phyloP scores from a whole-genome alignment of 345 rosid genomes.

The Populus simonii region DNA sequence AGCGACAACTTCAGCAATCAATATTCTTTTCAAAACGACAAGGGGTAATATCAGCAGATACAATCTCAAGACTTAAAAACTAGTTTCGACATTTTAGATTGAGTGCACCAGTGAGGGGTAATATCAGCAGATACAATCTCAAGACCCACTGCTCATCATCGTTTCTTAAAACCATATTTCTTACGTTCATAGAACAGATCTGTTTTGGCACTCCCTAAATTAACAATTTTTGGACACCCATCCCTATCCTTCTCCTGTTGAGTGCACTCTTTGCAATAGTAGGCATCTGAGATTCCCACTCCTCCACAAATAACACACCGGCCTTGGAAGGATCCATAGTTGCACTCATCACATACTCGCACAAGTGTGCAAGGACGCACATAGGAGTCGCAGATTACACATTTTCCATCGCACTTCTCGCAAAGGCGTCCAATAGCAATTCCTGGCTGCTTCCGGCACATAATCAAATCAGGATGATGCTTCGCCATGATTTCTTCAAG shows the following conservation, averaged over 20 bases:
- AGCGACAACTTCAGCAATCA: background rate
- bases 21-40: background rate
- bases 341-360: conserved; percentile 69
- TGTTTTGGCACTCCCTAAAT: conserved; percentile 42
- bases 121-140: no score
- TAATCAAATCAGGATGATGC: conserved; percentile 75
- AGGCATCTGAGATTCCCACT: conserved; percentile 67
- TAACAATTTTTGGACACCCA: conserved; percentile 48
- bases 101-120: no score
- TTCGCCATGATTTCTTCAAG: conserved; percentile 44
- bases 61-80: no score
- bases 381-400: conserved; percentile 67
- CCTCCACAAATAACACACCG: conserved; percentile 72
- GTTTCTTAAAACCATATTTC: conserved; percentile 47
- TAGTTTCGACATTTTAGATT: background rate
- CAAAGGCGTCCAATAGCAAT: conserved; percentile 71
- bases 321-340: conserved; percentile 73
- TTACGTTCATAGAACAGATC: conserved; percentile 42
- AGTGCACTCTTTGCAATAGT: conserved; percentile 71
- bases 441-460: conserved; percentile 76
- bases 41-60: background rate
- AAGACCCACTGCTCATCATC: conserved; percentile 18
- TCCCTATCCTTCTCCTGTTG: conserved; percentile 67
- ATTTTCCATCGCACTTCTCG: conserved; percentile 67
- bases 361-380: conserved; percentile 73